These are phyloP conservation scores for Arxiozyma heterogenica DNA, from an alignment of 1,139 yeast genomes.

Conservation along the genomic window DNA sequence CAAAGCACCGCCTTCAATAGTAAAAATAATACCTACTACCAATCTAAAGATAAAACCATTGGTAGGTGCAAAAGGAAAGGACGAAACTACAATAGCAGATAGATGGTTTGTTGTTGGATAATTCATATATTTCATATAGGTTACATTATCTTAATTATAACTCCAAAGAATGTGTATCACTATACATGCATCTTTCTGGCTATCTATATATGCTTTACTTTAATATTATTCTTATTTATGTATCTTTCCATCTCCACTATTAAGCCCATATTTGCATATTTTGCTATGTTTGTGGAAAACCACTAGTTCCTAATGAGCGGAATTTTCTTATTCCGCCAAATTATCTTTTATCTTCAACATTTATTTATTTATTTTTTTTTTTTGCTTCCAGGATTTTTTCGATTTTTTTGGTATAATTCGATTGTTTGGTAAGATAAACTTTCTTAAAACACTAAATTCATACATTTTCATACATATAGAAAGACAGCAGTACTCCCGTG, in stretches of 20 bases:
- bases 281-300: background rate
- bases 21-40: background rate
- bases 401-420: background rate
- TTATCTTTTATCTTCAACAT: no score
- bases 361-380: no score
- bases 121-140: background rate
- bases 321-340: background rate
- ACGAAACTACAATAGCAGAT: background rate
- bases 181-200: background rate
- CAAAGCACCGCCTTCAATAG: background rate
- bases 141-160: background rate
- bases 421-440: background rate
- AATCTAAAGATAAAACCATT: background rate
- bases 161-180: background rate
- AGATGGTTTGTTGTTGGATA: constrained; percentile 6
- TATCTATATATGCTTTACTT: no score
- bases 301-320: background rate
- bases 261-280: background rate
- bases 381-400: no score
- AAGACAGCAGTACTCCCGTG: no score
- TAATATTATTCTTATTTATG: no score
- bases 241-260: background rate
- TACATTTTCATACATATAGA: background rate
- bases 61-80: background rate
- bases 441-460: background rate